A percentile compares a stretch with the other conserved stretches of the same genome.
Conservation (phyloP, 2,329 filamentous ascomycete genomes). For the Periconia macrospinosa region DNA sequence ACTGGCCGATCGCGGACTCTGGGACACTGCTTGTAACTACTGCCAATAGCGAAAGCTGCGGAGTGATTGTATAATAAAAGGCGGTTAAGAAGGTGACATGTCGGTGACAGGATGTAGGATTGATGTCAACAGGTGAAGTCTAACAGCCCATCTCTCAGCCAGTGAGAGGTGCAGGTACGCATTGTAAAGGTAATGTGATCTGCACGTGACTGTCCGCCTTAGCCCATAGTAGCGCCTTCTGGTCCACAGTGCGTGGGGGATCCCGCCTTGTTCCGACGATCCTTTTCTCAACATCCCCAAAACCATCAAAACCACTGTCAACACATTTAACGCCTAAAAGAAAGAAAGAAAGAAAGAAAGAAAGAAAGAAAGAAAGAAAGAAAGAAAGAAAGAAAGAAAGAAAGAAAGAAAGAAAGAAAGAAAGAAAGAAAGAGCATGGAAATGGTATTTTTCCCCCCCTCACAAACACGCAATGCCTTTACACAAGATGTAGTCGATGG, state of each 20-base stretch:
- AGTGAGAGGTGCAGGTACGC: too few relatives aligned
- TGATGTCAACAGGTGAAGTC: neutral
- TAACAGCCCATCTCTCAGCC: too few relatives aligned
- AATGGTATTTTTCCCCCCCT: neutral
- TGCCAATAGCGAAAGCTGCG: too few relatives aligned
- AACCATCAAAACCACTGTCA: neutral
- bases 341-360: too few relatives aligned
- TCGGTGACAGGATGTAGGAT: neutral
- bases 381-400: too few relatives aligned
- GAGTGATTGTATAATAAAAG: too few relatives aligned
- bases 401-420: too few relatives aligned
- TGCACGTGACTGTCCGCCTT: neutral
- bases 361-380: too few relatives aligned
- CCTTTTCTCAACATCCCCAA: neutral
- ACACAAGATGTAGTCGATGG: too few relatives aligned
- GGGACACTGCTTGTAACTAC: neutral
- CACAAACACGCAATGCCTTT: too few relatives aligned
- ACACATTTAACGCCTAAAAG: neutral
- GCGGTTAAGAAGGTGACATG: too few relatives aligned
- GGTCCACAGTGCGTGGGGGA: neutral
- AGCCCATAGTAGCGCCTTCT: neutral
- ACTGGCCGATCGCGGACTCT: neutral
- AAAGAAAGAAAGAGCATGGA: neutral
- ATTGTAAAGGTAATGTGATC: neutral
- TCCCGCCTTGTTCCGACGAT: neutral